Evolutionary conservation across 148 eudicot genomes (phyloP).

Genomic region (Persicaria maculosa): DNA sequence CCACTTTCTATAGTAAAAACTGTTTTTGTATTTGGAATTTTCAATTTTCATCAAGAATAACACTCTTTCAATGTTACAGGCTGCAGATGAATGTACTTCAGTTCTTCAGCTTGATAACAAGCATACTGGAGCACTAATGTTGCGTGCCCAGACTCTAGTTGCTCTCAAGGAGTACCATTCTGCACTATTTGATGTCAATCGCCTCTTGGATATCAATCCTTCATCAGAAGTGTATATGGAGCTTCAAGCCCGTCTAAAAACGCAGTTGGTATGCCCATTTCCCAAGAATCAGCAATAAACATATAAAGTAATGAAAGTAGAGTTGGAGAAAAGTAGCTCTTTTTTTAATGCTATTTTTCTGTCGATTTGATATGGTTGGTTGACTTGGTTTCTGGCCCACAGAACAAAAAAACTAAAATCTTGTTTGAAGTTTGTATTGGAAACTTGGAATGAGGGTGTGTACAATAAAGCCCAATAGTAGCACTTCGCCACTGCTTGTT

Average conservation of each 20-base stretch:
- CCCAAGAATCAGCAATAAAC: background rate
- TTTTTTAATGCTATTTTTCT: background rate
- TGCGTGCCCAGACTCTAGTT: slow-evolving; percentile 93
- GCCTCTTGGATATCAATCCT: slow-evolving; percentile 80
- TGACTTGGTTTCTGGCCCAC: background rate
- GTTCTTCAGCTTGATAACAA: slow-evolving; percentile 87
- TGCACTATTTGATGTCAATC: slow-evolving; percentile 88
- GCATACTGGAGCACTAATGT: slow-evolving; percentile 90
- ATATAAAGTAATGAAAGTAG: background rate
- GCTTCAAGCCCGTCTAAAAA: slow-evolving; percentile 74
- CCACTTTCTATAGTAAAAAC: background rate
- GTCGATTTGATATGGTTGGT: background rate
- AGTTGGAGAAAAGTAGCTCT: background rate
- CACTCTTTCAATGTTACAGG: slow-evolving; percentile 37
- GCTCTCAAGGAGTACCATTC: slow-evolving; percentile 82
- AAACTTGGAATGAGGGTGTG: background rate
- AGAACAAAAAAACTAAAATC: too few relatives aligned
- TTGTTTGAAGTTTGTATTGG: background rate
- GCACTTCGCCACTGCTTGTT: too few relatives aligned
- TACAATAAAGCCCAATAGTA: background rate
- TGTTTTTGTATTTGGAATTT: background rate
- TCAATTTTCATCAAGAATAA: background rate
- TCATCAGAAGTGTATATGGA: slow-evolving; percentile 80
- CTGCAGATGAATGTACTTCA: slow-evolving; percentile 83
- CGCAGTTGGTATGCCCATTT: slow-evolving; percentile 61